Evolutionary conservation across 1,139 yeast genomes (phyloP).

Genomic region (Blastobotrys aristatus): DNA sequence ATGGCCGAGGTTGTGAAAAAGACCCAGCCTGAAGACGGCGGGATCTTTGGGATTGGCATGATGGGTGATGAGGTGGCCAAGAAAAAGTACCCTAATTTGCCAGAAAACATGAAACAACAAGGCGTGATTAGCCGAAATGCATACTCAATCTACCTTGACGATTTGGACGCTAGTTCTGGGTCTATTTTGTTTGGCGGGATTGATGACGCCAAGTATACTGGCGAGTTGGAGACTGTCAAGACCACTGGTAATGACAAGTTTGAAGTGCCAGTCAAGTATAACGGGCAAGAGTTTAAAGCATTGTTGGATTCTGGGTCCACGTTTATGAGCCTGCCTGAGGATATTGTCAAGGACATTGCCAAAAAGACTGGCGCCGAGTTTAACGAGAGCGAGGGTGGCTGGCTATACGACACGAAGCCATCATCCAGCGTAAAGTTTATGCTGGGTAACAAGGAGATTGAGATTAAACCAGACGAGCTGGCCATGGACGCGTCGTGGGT

Average conservation of each 20-base stretch:
- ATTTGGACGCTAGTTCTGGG: conserved; percentile 41
- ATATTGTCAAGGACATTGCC: conserved; percentile 20
- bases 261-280: conserved; percentile 14
- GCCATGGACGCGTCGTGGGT: conserved; percentile 16
- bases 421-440: conserved; percentile 30
- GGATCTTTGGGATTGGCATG: conserved; percentile 16
- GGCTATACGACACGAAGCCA: conserved; percentile 14
- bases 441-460: conserved; percentile 39
- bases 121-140: conserved; percentile 45
- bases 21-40: conserved; percentile 11
- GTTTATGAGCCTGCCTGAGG: conserved; percentile 28
- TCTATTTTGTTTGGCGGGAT: conserved; percentile 54
- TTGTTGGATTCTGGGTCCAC: conserved; percentile 34
- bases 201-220: conserved; percentile 49
- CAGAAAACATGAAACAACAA: conserved; percentile 43
- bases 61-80: conserved; percentile 12
- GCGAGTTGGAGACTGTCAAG: conserved; percentile 36
- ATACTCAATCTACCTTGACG: conserved; percentile 49
- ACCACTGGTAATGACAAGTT: conserved; percentile 12
- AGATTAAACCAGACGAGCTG: conserved; percentile 36
- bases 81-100: conserved; percentile 38
- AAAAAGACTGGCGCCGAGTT: conserved; percentile 26
- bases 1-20: conserved; percentile 13
- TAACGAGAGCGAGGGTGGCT: conserved; percentile 16
- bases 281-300: conserved; percentile 20